phyloP scores from a whole-genome alignment of 192 early-diverging fungal genomes.

The Kappamyces sp. region DNA sequence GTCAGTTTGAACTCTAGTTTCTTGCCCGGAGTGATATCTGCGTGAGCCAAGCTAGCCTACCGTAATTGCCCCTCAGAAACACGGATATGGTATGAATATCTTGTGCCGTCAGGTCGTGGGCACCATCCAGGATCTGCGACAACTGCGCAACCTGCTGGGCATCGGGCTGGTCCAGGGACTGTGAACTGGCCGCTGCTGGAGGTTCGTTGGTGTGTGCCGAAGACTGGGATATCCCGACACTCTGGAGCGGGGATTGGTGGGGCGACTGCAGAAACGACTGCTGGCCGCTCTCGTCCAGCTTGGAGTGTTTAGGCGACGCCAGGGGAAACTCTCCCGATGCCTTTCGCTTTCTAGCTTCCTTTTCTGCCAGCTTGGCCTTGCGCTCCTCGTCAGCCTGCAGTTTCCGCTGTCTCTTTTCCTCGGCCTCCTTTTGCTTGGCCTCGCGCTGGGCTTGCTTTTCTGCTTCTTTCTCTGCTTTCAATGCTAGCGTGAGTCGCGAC shows the following conservation, averaged over 20 bases:
- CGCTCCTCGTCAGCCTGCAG: too few relatives aligned
- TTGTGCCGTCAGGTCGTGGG: not conserved
- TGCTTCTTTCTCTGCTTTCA: not conserved
- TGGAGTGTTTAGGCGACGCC: not conserved
- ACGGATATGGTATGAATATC: slow-evolving; percentile 1
- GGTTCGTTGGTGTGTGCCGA: not conserved
- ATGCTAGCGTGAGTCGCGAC: too few relatives aligned
- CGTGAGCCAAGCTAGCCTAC: not conserved
- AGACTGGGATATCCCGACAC: too few relatives aligned
- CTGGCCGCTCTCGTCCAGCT: too few relatives aligned
- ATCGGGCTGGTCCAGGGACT: not conserved
- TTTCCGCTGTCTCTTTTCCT: slow-evolving; percentile 10
- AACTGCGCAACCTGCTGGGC: not conserved
- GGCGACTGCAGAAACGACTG: not conserved
- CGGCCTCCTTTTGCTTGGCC: not conserved
- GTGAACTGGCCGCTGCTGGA: not conserved
- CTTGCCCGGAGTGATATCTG: not conserved
- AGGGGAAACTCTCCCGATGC: not conserved
- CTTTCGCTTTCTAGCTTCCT: too few relatives aligned
- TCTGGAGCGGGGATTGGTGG: not conserved
- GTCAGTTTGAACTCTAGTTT: slow-evolving; percentile 4
- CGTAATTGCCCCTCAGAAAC: slow-evolving; percentile 7
- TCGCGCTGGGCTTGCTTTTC: slow-evolving; percentile 4
- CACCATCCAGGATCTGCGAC: slow-evolving; percentile 1
- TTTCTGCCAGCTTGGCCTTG: too few relatives aligned